phyloP scores from a whole-genome alignment of 1,139 yeast species.

The Entelexis sorbosivorans region DNA sequence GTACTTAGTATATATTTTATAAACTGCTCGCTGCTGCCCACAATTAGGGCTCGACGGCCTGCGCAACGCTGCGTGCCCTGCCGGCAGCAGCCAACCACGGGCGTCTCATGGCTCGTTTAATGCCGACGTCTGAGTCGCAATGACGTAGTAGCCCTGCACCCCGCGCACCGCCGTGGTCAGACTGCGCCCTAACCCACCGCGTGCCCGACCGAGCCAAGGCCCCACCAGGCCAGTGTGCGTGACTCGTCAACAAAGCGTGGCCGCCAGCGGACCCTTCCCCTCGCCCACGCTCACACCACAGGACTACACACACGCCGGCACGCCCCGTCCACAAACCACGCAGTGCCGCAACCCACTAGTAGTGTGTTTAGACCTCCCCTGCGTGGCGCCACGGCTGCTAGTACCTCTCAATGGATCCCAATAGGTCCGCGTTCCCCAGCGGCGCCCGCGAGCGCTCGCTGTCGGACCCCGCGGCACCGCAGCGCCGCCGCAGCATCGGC shows the following conservation, averaged over 20 bases:
- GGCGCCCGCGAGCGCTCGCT: constrained; percentile 3
- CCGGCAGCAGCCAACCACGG: neutral
- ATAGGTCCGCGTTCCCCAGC: neutral
- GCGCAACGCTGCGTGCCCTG: no score
- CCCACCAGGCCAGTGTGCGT: neutral
- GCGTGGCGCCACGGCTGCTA: neutral
- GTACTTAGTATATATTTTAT: no score
- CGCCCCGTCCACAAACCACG: neutral
- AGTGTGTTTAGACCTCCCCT: neutral
- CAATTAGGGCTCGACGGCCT: neutral
- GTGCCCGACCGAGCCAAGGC: neutral
- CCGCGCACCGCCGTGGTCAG: neutral
- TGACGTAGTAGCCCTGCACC: neutral
- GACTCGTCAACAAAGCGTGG: neutral
- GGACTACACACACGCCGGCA: neutral
- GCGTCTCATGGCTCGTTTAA: neutral
- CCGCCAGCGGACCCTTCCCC: neutral
- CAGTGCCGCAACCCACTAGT: neutral
- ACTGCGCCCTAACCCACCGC: neutral
- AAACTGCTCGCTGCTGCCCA: no score
- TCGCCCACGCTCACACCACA: neutral
- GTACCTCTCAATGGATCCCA: neutral
- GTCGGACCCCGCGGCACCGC: constrained; percentile 4
- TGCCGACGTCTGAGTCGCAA: neutral
- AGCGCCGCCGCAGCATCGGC: constrained; percentile 11